Base-by-base conservation (phyloP, 345 rosid species). In the Leavenworthia alabamica region DNA sequence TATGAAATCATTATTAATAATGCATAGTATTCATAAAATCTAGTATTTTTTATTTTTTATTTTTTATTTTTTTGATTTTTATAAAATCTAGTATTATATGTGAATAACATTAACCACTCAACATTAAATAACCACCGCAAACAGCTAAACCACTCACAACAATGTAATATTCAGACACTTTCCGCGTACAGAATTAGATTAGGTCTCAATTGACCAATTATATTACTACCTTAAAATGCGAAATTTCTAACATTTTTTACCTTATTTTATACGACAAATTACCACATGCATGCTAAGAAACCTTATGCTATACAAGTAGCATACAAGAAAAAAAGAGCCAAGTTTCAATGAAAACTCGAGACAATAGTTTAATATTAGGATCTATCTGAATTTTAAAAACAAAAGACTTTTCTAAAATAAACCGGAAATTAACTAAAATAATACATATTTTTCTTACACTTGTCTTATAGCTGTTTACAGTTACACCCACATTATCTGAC, bases 391-490 rank as follows among this genome's bases (percentile, higher is more conserved):
- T 32, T 22, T 22, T 33, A 32, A 47, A 39, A 41, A 36, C 1
- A 7, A 28, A 2, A 28, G 8, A 28, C 31, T 28, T 28, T 28
- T 28, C 31, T 28, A 3, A 31, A 14, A 47, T 6, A 31, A 31
- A 24, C 27, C 27, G 27, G 5, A 24, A 24, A 24, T 24, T 24
- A 5, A 4, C 5, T 4, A 4, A 26, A 26, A 26, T 0, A 4
- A 26, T 4, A 5, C 28, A 1, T 46, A 36, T 0, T 55, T 65
- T 54, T 54, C 31, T 35, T 45, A 55, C 45, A 23, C 11, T 1
- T 64, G 69, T 44, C 35, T 16, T 39, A 0, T 55, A 24, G 56
- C 40, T 45, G 56, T 56, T 26, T 13, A n/a, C n/a, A n/a, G 55
- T 36, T n/a, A n/a, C n/a, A 55, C 56, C 15, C 70, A 31, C 40